Base-by-base conservation (phyloP, 2,329 filamentous ascomycete genomes). In the Sarocladium oryzae region DNA sequence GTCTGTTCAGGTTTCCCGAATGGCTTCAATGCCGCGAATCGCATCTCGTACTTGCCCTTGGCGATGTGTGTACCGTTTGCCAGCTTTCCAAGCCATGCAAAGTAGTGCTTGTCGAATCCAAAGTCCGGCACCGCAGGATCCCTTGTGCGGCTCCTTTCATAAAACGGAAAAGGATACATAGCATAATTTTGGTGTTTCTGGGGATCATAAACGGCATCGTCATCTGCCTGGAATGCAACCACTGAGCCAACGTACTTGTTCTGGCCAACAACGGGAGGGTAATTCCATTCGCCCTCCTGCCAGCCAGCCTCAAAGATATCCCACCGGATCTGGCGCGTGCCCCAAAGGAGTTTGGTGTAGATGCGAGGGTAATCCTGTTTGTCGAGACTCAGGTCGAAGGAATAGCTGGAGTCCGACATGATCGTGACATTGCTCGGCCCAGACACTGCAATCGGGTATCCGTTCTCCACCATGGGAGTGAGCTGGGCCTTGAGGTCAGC, bases 221-320 rank as follows among this genome's bases (percentile, higher is more conserved):
- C 48, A 0, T 45, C 49, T 24, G 57, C 58, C 15, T 52, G 40
- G 51, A 58, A 63, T 13, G 56, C 59, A 53, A 55, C 51, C 2
- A 51, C 52, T 2, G 51, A 37, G 32, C 50, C 50, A n/a, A 43
- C 26, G 24, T 38, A 51, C 50, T 51, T 51, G 50, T 51, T 40
- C 23, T 43, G 16, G 30, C 50, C 50, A 16, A 28, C 28, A 2
- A 46, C 38, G n/a, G 50, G 68, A 4, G 67, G 68, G 48, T 68
- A 69, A 20, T 54, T 52, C 67, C 66, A 69, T 21, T 65, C 56
- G 6, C 57, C 51, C 49, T 66, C 62, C 0, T 52, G 58, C 54
- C 60, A 69, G 33, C 57, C 51, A 1, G 52, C 56, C n/a, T 65
- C 56, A 52, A 65, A 67, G 16, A 52, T 40, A 18, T 61, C 55